A percentile compares a stretch with the other conserved stretches of the same genome.
These are phyloP conservation scores for Phytophthora melonis DNA, from an alignment of 352 stramenopile genomes.

Conservation along the genomic window DNA sequence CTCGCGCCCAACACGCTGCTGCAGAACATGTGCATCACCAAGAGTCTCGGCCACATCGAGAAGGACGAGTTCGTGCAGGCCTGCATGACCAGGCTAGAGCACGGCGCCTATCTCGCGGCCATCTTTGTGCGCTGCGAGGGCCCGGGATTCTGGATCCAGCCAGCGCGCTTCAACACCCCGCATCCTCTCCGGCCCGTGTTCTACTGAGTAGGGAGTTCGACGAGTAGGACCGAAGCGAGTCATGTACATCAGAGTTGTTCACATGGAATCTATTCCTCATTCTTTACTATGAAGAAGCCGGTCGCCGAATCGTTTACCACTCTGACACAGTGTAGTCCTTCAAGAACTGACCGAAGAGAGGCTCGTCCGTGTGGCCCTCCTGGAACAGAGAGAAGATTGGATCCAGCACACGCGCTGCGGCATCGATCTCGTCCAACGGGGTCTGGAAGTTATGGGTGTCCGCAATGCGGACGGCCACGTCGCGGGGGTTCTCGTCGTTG, in stretches of 20 bases:
- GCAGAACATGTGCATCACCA: slow-evolving; percentile 34
- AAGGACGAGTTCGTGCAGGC: slow-evolving; percentile 47
- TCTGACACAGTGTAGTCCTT: slow-evolving; percentile 83
- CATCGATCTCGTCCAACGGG: slow-evolving; percentile 96
- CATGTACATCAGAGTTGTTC: not conserved
- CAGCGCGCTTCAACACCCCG: slow-evolving; percentile 16
- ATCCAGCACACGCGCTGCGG: slow-evolving; percentile 93
- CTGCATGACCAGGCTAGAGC: slow-evolving; percentile 37
- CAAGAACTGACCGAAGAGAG: slow-evolving; percentile 73
- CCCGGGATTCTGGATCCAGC: slow-evolving; percentile 18
- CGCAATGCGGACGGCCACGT: slow-evolving; percentile 90
- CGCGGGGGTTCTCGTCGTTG: slow-evolving; percentile 97
- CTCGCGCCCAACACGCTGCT: slow-evolving; percentile 40
- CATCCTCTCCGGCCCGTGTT: not conserved
- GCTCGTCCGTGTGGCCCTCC: slow-evolving; percentile 46
- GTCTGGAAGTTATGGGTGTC: slow-evolving; percentile 96
- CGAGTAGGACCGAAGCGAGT: not conserved
- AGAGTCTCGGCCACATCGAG: slow-evolving; percentile 43
- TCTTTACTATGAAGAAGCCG: slow-evolving; percentile 1
- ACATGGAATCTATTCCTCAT: slow-evolving; percentile 24
- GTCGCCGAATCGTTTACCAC: slow-evolving; percentile 42
- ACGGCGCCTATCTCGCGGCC: slow-evolving; percentile 20
- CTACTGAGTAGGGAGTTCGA: not conserved
- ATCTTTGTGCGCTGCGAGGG: slow-evolving; percentile 21
- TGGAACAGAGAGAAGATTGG: slow-evolving; percentile 90